Base-by-base conservation (phyloP, 108 stramenopile species). In the Skeletonema tropicum region DNA sequence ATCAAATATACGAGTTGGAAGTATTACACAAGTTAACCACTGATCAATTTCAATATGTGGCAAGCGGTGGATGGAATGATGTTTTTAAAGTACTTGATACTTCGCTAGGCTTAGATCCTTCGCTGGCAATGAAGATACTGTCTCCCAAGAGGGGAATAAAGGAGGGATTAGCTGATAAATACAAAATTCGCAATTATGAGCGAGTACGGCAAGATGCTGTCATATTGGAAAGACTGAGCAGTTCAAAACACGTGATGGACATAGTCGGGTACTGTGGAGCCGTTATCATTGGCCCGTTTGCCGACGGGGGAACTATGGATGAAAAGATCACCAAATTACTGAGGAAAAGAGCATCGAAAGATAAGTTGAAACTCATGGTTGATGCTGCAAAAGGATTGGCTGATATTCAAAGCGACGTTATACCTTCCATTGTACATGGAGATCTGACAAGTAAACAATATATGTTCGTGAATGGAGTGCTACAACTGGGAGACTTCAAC, bases 371-470 rank as follows among this genome's bases (percentile, higher is more conserved):
- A 52, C 49, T 66, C 8, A 66, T 66, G 25, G n/a, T 33, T 9
- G 66, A 62, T 25, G 72, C 66, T 21, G 72, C 72, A 9, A 68
- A 52, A 32, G 72, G 66, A 66, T 57, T 73, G 52, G 66, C 66
- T 21, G 72, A 19, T 30, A 32, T 49, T 35, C 72, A 73, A 48
- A 65, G 67, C 46, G 32, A 19, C 5, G 23, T 55, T 19, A 66
- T 66, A 32, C 52, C 48, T 23, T 49, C 52, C 19, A 38, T 48
- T 25, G 79, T 75, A 6, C 79, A 80, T 32, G 73, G 66, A 58
- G 79, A 80, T 38, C 39, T 80, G 30, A 80, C 72, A 52, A 31
- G 26, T 12, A 73, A 73, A 32, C 72, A 73, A 68, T 73, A 67
- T 25, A 68, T 73, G 66, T 30, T 68, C 8, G 41, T 17, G 9